Conservation (phyloP, 768 basidiomycete species). For the Rhizopogon vesiculosus region DNA sequence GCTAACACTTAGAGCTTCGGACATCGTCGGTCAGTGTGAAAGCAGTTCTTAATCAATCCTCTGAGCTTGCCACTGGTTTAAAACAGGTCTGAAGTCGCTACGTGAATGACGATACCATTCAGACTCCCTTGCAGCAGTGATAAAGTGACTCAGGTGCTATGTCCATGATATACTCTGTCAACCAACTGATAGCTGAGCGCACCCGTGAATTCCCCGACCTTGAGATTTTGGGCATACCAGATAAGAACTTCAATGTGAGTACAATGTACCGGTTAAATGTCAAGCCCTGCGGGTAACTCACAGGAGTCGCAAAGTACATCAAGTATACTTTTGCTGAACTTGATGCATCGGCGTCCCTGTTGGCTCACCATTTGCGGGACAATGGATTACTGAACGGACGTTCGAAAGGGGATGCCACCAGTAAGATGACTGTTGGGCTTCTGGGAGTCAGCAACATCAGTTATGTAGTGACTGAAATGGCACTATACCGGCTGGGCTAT, state of each 20-base stretch:
- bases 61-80: not conserved
- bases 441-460: slow-evolving; percentile 23
- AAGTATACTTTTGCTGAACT: slow-evolving; percentile 20
- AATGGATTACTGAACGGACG: slow-evolving; percentile 16
- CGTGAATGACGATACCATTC: not conserved
- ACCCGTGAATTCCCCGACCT: slow-evolving; percentile 16
- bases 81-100: not conserved
- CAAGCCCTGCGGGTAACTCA: not conserved
- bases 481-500: slow-evolving; percentile 27
- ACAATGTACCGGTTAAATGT: not conserved
- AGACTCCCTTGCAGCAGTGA: not conserved
- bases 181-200: slow-evolving; percentile 20
- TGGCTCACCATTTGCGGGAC: slow-evolving; percentile 19
- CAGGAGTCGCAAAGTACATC: slow-evolving; percentile 11
- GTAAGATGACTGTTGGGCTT: slow-evolving; percentile 19
- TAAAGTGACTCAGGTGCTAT: slow-evolving; percentile 3
- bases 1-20: not conserved
- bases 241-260: slow-evolving; percentile 18
- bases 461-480: slow-evolving; percentile 21
- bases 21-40: not conserved
- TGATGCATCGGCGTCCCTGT: slow-evolving; percentile 21
- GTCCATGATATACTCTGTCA: slow-evolving; percentile 20
- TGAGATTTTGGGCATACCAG: slow-evolving; percentile 18
- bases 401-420: slow-evolving; percentile 17
- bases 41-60: not conserved